These are phyloP conservation scores for Davidsoniella eucalypti DNA, from an alignment of 2,329 filamentous ascomycete species.

Conservation along the genomic window DNA sequence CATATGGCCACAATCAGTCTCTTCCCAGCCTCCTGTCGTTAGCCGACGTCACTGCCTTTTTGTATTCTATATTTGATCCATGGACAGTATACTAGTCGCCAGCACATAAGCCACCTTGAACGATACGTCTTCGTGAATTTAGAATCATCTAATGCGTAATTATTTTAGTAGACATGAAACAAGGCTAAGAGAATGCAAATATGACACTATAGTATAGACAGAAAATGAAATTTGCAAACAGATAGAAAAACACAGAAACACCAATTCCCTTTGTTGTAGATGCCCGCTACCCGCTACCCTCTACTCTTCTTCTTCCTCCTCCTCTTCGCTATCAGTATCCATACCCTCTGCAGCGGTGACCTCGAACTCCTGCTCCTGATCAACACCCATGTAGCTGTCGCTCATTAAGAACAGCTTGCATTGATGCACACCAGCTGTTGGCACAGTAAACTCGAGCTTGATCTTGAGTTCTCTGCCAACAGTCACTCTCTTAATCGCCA, in stretches of 20 bases:
- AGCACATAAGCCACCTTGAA: no score
- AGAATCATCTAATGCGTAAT: no score
- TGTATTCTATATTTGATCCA: no score
- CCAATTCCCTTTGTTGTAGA: not conserved
- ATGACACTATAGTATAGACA: no score
- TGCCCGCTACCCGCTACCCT: constrained; percentile 19
- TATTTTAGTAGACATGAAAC: no score
- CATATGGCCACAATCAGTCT: no score
- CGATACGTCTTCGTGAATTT: no score
- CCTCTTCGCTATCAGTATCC: constrained; percentile 84
- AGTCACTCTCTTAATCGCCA: constrained; percentile 90
- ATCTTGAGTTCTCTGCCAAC: constrained; percentile 64
- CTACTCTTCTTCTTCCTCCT: constrained; percentile 38
- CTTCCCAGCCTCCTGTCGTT: no score
- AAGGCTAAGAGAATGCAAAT: not conserved
- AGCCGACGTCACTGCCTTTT: no score
- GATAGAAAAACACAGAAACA: not conserved
- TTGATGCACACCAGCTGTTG: constrained; percentile 66
- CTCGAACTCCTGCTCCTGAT: constrained; percentile 82
- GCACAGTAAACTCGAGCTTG: constrained; percentile 76
- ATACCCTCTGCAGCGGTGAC: constrained; percentile 79
- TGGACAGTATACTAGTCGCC: no score
- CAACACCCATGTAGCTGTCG: constrained; percentile 90
- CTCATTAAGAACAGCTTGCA: constrained; percentile 91
- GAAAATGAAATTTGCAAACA: not conserved